Conservation (phyloP, 2,329 filamentous ascomycete species). For the Chrysosphaeria jannelii region DNA sequence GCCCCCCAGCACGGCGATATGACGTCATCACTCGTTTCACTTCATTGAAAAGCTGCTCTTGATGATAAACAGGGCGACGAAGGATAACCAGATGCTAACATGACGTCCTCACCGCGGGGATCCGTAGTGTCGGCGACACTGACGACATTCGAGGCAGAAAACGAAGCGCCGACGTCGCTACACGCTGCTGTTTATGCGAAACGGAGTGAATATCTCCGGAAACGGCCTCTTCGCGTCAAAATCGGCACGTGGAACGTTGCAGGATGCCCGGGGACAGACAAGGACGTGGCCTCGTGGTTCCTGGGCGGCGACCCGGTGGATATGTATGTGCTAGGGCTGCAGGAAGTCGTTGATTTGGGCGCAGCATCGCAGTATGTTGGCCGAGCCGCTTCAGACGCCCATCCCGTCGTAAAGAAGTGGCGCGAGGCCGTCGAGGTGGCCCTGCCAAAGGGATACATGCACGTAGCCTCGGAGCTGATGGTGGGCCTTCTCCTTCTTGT, state of each 20-base stretch:
- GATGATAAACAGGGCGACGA: too few relatives aligned
- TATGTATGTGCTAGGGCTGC: slow-evolving; percentile 68
- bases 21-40: too few relatives aligned
- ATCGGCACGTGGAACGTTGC: slow-evolving; percentile 92
- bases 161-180: slow-evolving; percentile 28
- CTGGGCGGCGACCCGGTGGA: slow-evolving; percentile 45
- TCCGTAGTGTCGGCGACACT: too few relatives aligned
- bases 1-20: too few relatives aligned
- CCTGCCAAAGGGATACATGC: slow-evolving; percentile 45
- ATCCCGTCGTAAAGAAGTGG: slow-evolving; percentile 36
- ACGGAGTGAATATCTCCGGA: slow-evolving; percentile 47
- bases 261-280: slow-evolving; percentile 53
- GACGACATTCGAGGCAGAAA: too few relatives aligned
- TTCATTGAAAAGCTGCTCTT: too few relatives aligned
- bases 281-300: slow-evolving; percentile 75
- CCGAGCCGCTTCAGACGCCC: slow-evolving; percentile 24
- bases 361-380: slow-evolving; percentile 51
- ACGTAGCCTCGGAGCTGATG: slow-evolving; percentile 58
- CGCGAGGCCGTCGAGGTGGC: slow-evolving; percentile 43
- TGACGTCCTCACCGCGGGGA: too few relatives aligned
- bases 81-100: too few relatives aligned
- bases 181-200: slow-evolving; percentile 38
- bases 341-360: slow-evolving; percentile 73
- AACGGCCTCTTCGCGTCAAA: slow-evolving; percentile 52
- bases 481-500: slow-evolving; percentile 61